phyloP scores from a whole-genome alignment of 2,329 filamentous ascomycete genomes.

The Eurotiales sp. region DNA sequence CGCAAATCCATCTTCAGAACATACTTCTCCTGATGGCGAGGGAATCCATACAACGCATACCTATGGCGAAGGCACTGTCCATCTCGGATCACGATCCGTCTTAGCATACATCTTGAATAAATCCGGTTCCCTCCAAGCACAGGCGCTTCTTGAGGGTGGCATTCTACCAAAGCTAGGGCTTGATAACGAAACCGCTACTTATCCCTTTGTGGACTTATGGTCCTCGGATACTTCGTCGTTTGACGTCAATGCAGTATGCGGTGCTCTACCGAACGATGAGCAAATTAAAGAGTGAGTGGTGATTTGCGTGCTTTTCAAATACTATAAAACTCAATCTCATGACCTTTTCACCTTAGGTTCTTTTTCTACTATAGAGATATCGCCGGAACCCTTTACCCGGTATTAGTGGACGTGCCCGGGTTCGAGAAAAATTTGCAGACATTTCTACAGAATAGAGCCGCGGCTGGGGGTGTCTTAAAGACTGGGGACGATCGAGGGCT shows the following conservation, averaged over 20 bases:
- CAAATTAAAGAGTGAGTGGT: conserved; percentile 46
- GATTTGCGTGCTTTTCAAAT: neutral
- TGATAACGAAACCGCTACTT: conserved; percentile 62
- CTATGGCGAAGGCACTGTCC: conserved; percentile 57
- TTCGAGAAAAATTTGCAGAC: conserved; percentile 54
- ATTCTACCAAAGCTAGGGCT: conserved; percentile 61
- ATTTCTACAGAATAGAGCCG: conserved; percentile 51
- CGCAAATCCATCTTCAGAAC: conserved; percentile 19
- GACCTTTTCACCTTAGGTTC: conserved; percentile 36
- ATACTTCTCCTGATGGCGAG: conserved; percentile 43
- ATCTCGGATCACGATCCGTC: conserved; percentile 60
- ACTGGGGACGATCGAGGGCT: conserved; percentile 37
- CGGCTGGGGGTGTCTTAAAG: conserved; percentile 41
- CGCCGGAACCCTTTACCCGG: conserved; percentile 58
- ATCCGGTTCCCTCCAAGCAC: conserved; percentile 45
- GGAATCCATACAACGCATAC: conserved; percentile 60
- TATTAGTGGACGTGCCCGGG: conserved; percentile 53
- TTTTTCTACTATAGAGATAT: conserved; percentile 58
- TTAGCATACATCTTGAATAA: conserved; percentile 58
- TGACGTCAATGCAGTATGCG: conserved; percentile 56
- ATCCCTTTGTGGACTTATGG: conserved; percentile 64
- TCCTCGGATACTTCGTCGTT: conserved; percentile 58
- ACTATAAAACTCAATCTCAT: neutral
- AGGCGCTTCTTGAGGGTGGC: conserved; percentile 57
- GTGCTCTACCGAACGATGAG: conserved; percentile 55